Percentiles rank a stretch among this genome's conserved stretches.
phyloP scores from a whole-genome alignment of 2,329 filamentous ascomycete species.

The Chrysosporium keratinophilum region DNA sequence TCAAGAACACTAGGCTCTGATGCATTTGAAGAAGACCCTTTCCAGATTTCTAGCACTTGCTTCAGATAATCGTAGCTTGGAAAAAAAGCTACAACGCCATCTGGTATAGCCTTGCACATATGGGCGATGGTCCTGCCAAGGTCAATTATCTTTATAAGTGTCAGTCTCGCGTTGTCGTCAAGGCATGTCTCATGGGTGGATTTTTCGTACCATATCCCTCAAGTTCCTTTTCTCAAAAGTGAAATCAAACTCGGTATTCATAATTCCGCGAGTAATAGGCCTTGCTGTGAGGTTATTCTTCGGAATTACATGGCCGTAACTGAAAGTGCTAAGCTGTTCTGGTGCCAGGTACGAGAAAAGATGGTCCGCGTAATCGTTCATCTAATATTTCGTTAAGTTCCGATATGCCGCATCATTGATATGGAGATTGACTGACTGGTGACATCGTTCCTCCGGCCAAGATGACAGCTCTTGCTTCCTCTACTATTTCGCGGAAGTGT shows the following conservation, averaged over 20 bases:
- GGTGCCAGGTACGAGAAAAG: slow-evolving; percentile 65
- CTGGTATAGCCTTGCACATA: slow-evolving; percentile 63
- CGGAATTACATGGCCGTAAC: slow-evolving; percentile 91
- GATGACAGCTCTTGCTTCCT: slow-evolving; percentile 74
- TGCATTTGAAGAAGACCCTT: slow-evolving; percentile 28
- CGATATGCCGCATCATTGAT: no score
- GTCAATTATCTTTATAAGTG: slow-evolving; percentile 46
- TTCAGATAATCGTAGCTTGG: slow-evolving; percentile 88
- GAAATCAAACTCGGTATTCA: slow-evolving; percentile 62
- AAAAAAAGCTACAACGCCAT: slow-evolving; percentile 90
- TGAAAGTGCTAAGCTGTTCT: slow-evolving; percentile 63
- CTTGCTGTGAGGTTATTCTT: slow-evolving; percentile 68
- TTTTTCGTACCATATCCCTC: slow-evolving; percentile 45
- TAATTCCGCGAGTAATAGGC: slow-evolving; percentile 48
- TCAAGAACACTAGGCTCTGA: slow-evolving; percentile 23
- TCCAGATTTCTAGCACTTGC: slow-evolving; percentile 57
- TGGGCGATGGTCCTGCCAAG: slow-evolving; percentile 64
- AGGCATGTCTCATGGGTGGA: neutral
- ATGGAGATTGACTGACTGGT: slow-evolving; percentile 43
- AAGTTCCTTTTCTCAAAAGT: slow-evolving; percentile 68
- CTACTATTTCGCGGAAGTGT: slow-evolving; percentile 79
- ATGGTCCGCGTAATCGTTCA: slow-evolving; percentile 78
- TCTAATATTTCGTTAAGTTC: slow-evolving; percentile 32
- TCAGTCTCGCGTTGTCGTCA: neutral
- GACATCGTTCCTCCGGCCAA: slow-evolving; percentile 96